Evolutionary conservation across 805 yeast species (phyloP), one percentile per base, ranked within the genome.

Genomic region (Candida hispaniensis): DNA sequence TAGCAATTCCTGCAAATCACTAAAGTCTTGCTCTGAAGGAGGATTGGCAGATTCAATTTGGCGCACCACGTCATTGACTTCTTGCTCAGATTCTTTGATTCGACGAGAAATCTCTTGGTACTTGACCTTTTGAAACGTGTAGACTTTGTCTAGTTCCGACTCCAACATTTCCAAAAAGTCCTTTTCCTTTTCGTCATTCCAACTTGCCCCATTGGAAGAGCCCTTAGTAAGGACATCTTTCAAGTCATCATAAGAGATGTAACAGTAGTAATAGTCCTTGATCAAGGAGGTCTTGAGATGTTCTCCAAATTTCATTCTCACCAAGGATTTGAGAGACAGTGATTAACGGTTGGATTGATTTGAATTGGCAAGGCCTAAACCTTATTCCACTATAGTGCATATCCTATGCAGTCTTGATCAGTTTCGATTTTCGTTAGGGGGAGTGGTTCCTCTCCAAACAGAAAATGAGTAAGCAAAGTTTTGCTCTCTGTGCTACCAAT

Each of bases 221-320:
- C 77, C 77, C 44, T 73, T 72, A 50, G 82, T 79, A 51, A 91
- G 61, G 45, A 74, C 78, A 46, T 77, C 73, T 60, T 88, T 88
- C 54, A 88, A 67, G 53, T 82, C 94, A 60, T 88, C 96, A 52
- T 88, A 88, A 34, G 83, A 70, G 47, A 88, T 76, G 56, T 91
- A 91, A 60, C 91, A 91, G 63, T 79, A 83, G 46, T 78, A 72
- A 60, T 86, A 86, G 58, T 83, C 91, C 57, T 81, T 79, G 58
- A 86, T 86, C 44, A 88, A 74, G 38, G 94, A 80, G 47, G 80
- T 76, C 55, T 82, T 75, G 48, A 88, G 69, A 51, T 83, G 93
- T 57, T 86, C 94, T 18, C 98, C 98, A 51, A 91, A 91, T 69
- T 86, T 88, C 96, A 91, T 91, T 6, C 39, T 23, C 16, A 27